Conservation (phyloP, 306 rosid genomes). For the Vachellia collinsii region DNA sequence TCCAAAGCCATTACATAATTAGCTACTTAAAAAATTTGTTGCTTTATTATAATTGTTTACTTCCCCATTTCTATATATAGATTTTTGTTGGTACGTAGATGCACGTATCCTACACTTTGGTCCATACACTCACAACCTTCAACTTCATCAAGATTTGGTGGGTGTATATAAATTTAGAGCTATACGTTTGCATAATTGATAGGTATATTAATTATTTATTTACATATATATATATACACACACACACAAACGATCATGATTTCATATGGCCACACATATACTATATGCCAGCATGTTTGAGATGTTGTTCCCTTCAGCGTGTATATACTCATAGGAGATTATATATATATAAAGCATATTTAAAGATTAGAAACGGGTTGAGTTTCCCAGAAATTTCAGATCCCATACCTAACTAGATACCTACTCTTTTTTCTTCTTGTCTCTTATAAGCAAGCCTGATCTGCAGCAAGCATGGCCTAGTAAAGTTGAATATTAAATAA, state of each 20-base stretch:
- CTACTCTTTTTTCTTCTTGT: neutral
- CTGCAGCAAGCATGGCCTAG: neutral
- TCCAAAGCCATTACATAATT: too few relatives aligned
- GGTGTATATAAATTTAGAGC: neutral
- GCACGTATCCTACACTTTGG: neutral
- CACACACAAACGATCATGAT: neutral
- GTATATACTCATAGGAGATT: neutral
- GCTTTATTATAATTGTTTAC: neutral
- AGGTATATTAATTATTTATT: neutral
- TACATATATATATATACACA: neutral
- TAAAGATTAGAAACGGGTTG: neutral
- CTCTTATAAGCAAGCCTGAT: neutral
- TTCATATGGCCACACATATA: neutral
- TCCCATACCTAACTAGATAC: neutral
- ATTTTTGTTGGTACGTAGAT: neutral
- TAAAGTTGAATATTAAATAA: neutral
- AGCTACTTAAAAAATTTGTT: neutral
- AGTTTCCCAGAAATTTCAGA: slow-evolving; percentile 35
- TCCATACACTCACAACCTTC: neutral
- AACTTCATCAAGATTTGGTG: neutral
- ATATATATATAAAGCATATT: neutral
- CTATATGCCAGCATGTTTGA: neutral
- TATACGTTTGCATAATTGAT: neutral
- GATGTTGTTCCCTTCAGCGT: neutral
- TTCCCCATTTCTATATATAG: neutral